Evolutionary conservation across 108 stramenopile genomes (phyloP), one percentile per base, ranked within the genome.

Genomic region (Seminavis robusta): DNA sequence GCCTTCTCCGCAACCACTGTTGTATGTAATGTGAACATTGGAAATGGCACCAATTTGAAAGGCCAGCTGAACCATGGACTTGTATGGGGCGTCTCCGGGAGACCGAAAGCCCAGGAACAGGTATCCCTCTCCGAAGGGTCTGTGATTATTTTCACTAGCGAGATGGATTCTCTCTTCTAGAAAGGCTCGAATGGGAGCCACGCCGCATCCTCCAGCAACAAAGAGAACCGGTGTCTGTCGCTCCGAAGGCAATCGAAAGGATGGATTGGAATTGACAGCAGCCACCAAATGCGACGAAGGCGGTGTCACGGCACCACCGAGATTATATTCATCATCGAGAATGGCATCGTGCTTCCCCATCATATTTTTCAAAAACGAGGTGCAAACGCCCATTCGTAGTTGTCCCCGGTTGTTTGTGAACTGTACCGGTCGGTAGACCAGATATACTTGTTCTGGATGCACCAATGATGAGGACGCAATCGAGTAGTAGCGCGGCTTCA

Each of bases 161-260:
- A 38, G 45, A 23, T 40, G 33, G 24, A 87, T 47, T 33, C 82
- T 64, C 56, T 88, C 86, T 59, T 84, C 77, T 8, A 88, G 20
- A 40, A 88, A 71, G 2, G 64, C 77, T 20, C 80, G 73, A 55
- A 88, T 81, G 9, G 86, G 86, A 11, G 86, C 78, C 15, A 88
- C 67, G 9, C 86, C 86, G 37, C 75, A 77, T 4, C 86, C 86
- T 20, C 78, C 86, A 20, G 70, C 86, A 69, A 88, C 82, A 39
- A 88, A 45, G 24, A 84, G 36, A 17, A 84, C 52, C 6, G 86
- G 81, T 39, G 57, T 61, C 33, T 61, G 21, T n/a, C 39, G 44
- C 38, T 77, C 69, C 28, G 32, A 46, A 26, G 83, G 87, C n/a
- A 83, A 52, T 17, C 87, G 75, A 57, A 88, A 88, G n/a, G 66